Conservation (phyloP, 257 asterid genomes). For the Solanum dulcamara region DNA sequence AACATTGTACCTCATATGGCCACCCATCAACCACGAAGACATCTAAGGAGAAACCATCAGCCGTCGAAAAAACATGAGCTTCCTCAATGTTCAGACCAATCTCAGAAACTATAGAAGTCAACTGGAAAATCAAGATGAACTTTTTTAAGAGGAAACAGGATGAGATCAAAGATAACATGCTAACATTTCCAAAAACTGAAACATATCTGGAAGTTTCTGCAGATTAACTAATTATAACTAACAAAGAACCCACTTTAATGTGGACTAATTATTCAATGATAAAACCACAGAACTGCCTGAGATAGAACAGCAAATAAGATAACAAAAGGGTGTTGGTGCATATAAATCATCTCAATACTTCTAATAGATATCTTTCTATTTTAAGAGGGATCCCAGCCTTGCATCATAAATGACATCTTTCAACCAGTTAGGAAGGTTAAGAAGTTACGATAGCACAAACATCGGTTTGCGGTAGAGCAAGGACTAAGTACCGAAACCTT, state of each 20-base stretch:
- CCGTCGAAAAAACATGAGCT: conserved; percentile 46
- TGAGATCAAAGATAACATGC: background rate
- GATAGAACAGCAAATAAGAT: background rate
- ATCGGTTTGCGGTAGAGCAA: background rate
- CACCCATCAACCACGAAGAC: conserved; percentile 48
- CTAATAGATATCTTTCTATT: background rate
- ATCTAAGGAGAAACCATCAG: conserved; percentile 47
- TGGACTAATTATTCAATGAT: background rate
- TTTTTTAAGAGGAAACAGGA: background rate
- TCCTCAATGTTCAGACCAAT: conserved; percentile 48
- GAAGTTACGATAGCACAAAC: background rate
- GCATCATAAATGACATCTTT: background rate
- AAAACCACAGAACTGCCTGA: background rate
- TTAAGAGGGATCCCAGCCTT: background rate
- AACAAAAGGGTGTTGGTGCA: background rate
- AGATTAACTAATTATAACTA: background rate
- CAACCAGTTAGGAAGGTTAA: background rate
- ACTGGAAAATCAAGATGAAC: conserved; percentile 11
- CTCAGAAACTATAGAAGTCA: conserved; percentile 38
- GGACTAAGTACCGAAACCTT: background rate
- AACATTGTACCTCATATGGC: conserved; percentile 30
- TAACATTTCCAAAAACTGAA: background rate
- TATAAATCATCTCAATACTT: background rate
- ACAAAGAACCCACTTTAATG: background rate
- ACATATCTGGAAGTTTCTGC: background rate